Evolutionary conservation across 352 stramenopile species (phyloP).

Genomic region (Globisporangium yorkense): DNA sequence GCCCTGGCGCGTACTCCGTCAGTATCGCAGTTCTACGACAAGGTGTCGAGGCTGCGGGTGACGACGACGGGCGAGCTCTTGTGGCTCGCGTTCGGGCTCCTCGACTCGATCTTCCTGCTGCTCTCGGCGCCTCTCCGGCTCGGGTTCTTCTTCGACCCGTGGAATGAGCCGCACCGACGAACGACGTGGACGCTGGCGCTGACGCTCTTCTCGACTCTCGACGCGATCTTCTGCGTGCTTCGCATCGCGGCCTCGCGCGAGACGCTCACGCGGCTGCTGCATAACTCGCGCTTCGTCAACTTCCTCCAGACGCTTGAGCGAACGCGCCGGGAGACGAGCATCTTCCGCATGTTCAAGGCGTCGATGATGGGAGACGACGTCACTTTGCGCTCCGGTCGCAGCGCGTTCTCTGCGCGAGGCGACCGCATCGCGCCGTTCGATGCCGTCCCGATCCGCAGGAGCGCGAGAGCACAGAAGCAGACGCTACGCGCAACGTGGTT

Average conservation of each 20-base stretch:
- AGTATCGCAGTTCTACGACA: slow-evolving; percentile 1
- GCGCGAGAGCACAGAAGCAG: not conserved
- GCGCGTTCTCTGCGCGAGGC: slow-evolving; percentile 8
- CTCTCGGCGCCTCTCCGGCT: slow-evolving; percentile 24
- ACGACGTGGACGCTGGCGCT: slow-evolving; percentile 17
- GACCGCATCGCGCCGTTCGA: slow-evolving; percentile 15
- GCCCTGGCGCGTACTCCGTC: not conserved
- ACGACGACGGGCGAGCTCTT: not conserved
- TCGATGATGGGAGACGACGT: slow-evolving; percentile 4
- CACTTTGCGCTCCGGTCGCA: slow-evolving; percentile 5
- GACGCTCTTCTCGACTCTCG: slow-evolving; percentile 21
- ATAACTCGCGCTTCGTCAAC: not conserved
- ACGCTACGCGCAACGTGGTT: slow-evolving; percentile 1
- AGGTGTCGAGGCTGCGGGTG: not conserved
- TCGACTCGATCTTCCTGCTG: slow-evolving; percentile 29
- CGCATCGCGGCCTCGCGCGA: slow-evolving; percentile 4
- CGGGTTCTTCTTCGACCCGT: slow-evolving; percentile 40
- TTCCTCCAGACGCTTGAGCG: slow-evolving; percentile 2
- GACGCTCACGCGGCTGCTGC: slow-evolving; percentile 1
- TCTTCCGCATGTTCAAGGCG: slow-evolving; percentile 3
- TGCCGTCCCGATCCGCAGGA: slow-evolving; percentile 5
- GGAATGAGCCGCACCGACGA: slow-evolving; percentile 10
- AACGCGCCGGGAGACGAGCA: slow-evolving; percentile 5
- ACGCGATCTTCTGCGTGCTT: slow-evolving; percentile 11
- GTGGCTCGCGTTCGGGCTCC: slow-evolving; percentile 8